Conservation (phyloP, 1,139 yeast species). For the Casaregolazyma lundiana region DNA sequence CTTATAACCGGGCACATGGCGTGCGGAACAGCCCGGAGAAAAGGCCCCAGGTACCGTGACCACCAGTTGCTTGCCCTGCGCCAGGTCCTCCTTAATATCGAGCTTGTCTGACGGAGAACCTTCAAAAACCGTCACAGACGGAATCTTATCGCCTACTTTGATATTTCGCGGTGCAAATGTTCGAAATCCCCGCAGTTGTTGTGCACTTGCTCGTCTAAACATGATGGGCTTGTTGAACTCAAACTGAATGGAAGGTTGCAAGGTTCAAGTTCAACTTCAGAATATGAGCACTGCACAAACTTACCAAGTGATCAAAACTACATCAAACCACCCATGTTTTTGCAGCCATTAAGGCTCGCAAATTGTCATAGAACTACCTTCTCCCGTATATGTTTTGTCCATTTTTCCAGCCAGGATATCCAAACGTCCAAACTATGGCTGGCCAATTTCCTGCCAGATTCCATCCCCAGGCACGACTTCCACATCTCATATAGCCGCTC, state of each 20-base stretch:
- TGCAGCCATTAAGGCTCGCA: background rate
- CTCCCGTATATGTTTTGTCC: background rate
- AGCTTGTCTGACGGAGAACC: slow-evolving; percentile 66
- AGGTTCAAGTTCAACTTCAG: background rate
- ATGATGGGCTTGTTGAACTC: background rate
- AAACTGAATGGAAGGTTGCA: no score
- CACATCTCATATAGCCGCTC: slow-evolving; percentile 60
- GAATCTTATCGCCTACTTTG: slow-evolving; percentile 43
- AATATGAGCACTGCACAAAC: background rate
- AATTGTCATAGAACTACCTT: background rate
- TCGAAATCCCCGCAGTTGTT: slow-evolving; percentile 24
- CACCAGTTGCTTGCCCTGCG: slow-evolving; percentile 52
- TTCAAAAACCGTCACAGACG: slow-evolving; percentile 52
- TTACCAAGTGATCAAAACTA: no score
- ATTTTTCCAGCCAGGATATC: background rate
- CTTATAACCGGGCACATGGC: slow-evolving; percentile 77
- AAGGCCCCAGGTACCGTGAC: slow-evolving; percentile 92
- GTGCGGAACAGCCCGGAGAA: slow-evolving; percentile 76
- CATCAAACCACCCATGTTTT: no score
- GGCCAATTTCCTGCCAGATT: slow-evolving; percentile 29
- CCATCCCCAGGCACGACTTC: slow-evolving; percentile 51
- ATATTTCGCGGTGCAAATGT: slow-evolving; percentile 26
- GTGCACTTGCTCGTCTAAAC: slow-evolving; percentile 3
- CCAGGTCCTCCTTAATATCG: slow-evolving; percentile 54
- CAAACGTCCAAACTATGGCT: slow-evolving; percentile 40